These are phyloP conservation scores for Pyrus pyrifolia DNA, from an alignment of 306 rosid genomes.

Conservation along the genomic window DNA sequence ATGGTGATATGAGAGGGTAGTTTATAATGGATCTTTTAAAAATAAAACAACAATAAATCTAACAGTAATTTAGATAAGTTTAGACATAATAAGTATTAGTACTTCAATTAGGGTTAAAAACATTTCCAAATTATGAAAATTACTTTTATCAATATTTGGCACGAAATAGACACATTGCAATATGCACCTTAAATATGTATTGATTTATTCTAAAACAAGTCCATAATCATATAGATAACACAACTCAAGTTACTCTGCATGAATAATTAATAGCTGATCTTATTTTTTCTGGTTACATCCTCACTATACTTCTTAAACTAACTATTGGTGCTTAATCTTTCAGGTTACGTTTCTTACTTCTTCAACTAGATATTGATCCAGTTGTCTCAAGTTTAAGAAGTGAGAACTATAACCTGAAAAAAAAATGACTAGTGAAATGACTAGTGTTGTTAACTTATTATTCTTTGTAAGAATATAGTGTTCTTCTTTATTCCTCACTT, in stretches of 20 bases:
- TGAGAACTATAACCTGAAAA: neutral
- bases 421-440: neutral
- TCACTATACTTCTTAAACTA: neutral
- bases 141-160: neutral
- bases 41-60: too few species aligned
- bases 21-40: too few species aligned
- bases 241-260: neutral
- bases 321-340: neutral
- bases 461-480: neutral
- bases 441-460: neutral
- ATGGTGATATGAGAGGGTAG: too few species aligned
- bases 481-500: neutral
- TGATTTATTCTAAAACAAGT: neutral
- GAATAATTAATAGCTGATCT: neutral
- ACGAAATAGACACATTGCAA: neutral
- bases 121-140: neutral
- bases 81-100: neutral
- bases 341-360: neutral
- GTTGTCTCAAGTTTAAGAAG: neutral
- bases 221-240: neutral
- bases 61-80: too few species aligned
- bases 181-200: neutral
- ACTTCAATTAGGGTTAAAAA: neutral
- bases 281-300: neutral
- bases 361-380: neutral